These are phyloP conservation scores for Mrakia blollopis DNA, from an alignment of 768 basidiomycete genomes.

Conservation along the genomic window DNA sequence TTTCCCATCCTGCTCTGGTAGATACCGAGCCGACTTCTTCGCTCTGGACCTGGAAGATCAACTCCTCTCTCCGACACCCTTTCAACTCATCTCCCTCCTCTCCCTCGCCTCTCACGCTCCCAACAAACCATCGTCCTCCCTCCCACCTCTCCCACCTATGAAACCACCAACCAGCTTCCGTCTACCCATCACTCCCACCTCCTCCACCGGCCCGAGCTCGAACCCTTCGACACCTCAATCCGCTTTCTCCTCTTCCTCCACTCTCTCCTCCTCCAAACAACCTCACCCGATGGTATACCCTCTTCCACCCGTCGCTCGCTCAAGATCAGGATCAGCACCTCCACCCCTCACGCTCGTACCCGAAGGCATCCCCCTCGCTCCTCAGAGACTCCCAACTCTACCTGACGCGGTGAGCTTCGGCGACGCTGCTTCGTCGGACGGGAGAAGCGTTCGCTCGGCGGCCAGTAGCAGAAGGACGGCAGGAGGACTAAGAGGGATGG, in stretches of 20 bases:
- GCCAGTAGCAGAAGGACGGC: not conserved
- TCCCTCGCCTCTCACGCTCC: not conserved
- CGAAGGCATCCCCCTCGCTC: not conserved
- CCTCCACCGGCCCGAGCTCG: not conserved
- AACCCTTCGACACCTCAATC: not conserved
- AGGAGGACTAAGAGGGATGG: constrained; percentile 6
- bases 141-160: not conserved
- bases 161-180: not conserved
- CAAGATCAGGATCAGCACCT: constrained; percentile 2
- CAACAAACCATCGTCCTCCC: not conserved
- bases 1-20: not conserved
- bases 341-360: not conserved
- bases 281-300: not conserved
- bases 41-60: not conserved
- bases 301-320: not conserved
- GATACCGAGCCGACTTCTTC: not conserved
- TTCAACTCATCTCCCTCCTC: constrained; percentile 9
- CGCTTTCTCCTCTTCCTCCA: not conserved
- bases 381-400: not conserved
- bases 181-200: not conserved
- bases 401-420: not conserved
- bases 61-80: not conserved
- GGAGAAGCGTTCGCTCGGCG: not conserved
- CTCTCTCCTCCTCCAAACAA: not conserved
- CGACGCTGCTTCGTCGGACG: not conserved